phyloP scores from a whole-genome alignment of 2,329 filamentous ascomycete genomes.

The Penicillium sclerotiorum region DNA sequence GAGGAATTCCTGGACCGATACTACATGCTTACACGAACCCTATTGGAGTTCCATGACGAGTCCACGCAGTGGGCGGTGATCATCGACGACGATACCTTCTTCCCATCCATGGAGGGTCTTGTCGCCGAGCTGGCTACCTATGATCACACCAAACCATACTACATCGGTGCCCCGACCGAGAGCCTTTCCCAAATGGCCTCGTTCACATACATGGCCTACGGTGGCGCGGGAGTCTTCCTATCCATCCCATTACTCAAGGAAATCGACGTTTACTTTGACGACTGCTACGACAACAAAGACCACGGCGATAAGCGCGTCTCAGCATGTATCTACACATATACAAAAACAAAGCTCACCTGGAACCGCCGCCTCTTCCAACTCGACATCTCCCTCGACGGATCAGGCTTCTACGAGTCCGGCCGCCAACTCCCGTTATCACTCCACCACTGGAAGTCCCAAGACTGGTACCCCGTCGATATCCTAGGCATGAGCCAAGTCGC shows the following conservation, averaged over 20 bases:
- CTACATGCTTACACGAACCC: slow-evolving; percentile 53
- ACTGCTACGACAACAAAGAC: slow-evolving; percentile 48
- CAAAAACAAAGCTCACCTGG: slow-evolving; percentile 53
- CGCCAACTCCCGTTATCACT: slow-evolving; percentile 50
- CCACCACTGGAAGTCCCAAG: slow-evolving; percentile 58
- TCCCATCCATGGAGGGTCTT: slow-evolving; percentile 55
- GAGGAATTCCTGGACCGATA: slow-evolving; percentile 48
- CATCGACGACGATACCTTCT: slow-evolving; percentile 64
- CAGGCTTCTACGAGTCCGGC: slow-evolving; percentile 61
- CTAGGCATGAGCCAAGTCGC: slow-evolving; percentile 50
- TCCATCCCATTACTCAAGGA: slow-evolving; percentile 52
- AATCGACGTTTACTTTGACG: slow-evolving; percentile 48
- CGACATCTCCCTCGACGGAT: slow-evolving; percentile 54
- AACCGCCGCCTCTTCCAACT: slow-evolving; percentile 57
- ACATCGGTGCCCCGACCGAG: slow-evolving; percentile 59
- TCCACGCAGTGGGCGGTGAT: slow-evolving; percentile 56
- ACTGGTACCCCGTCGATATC: slow-evolving; percentile 51
- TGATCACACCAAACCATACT: slow-evolving; percentile 51
- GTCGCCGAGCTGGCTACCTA: slow-evolving; percentile 46
- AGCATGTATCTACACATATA: slow-evolving; percentile 57
- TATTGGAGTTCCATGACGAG: slow-evolving; percentile 42
- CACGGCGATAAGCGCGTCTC: slow-evolving; percentile 57
- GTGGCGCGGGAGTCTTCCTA: slow-evolving; percentile 60
- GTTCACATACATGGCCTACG: slow-evolving; percentile 60
- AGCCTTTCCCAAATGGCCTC: slow-evolving; percentile 51